Evolutionary conservation across 2,329 filamentous ascomycete species (phyloP).

Genomic region (Thielaviopsis populi): DNA sequence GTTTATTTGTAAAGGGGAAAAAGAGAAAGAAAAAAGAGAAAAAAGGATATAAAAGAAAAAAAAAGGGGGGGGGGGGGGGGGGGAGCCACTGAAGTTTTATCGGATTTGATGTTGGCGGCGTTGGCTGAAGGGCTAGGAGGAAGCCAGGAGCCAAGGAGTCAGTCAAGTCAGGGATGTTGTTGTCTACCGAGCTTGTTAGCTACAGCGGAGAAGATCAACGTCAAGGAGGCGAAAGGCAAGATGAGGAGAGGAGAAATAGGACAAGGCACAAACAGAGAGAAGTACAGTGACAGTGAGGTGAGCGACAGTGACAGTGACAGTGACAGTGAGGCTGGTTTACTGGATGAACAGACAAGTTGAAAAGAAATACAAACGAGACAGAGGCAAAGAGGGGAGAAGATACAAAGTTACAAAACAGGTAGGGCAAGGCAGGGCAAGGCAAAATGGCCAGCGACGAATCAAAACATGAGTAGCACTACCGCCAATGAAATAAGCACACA

Average conservation of each 20-base stretch:
- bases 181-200: constrained; percentile 1
- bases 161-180: not conserved
- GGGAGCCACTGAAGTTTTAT: constrained; percentile 9
- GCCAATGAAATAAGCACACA: not conserved
- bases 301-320: not conserved
- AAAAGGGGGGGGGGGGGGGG: constrained; percentile 6
- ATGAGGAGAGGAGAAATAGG: not conserved
- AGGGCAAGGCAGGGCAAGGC: not conserved
- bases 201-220: not conserved
- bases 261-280: not conserved
- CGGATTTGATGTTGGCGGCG: constrained; percentile 9
- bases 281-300: not conserved
- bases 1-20: too few species aligned
- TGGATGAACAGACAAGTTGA: not conserved
- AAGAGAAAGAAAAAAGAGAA: not conserved
- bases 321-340: not conserved
- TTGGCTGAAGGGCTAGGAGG: constrained; percentile 9
- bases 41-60: not conserved
- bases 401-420: not conserved
- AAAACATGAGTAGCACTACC: not conserved
- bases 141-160: not conserved
- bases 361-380: too few species aligned
- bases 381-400: not conserved
- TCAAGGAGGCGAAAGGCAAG: not conserved
- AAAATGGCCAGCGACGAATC: not conserved